These are phyloP conservation scores for Arabidopsis thaliana DNA, from an alignment of 345 rosid species.

Conservation along the genomic window TAIR10.1 NC_003070.9:26641501-26642000, in stretches of 20 bases:
- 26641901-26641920: conserved; percentile 82
- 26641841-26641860: neutral
- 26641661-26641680: conserved; percentile 70
- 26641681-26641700: conserved; percentile 77
- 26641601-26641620: neutral
- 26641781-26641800: too few species aligned
- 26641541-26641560: conserved; percentile 94
- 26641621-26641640: conserved; percentile 48
- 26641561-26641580: neutral
- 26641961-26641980: conserved; percentile 19
- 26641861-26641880: neutral
- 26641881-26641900: conserved; percentile 75
- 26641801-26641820: neutral
- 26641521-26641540: conserved; percentile 84
- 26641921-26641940: conserved; percentile 72
- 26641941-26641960: conserved; percentile 53
- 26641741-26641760: conserved; percentile 75
- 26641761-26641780: conserved; percentile 47
- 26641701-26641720: conserved; percentile 69
- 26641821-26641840: neutral
- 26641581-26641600: neutral
- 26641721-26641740: conserved; percentile 74
- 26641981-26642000: conserved; percentile 27
- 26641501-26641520: conserved; percentile 86
- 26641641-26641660: conserved; percentile 69